These are phyloP conservation scores for Phyllosticta citrichinensis DNA, from an alignment of 2,329 filamentous ascomycete genomes.

Conservation along the genomic window DNA sequence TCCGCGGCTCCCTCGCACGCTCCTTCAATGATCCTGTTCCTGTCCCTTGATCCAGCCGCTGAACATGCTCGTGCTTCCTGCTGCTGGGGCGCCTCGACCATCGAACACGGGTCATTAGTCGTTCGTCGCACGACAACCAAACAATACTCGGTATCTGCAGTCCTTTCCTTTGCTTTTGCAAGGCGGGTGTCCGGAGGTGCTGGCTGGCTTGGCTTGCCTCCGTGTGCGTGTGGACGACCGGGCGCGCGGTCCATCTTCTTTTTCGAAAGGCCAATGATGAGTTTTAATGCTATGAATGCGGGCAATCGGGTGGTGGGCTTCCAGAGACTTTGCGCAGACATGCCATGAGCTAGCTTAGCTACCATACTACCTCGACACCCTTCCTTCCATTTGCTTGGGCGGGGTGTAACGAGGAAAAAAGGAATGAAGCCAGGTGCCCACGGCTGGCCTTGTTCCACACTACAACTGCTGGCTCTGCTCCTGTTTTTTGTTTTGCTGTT, in stretches of 20 bases:
- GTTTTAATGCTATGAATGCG: background rate
- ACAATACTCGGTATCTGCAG: slow-evolving; percentile 1
- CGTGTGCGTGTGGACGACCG: background rate
- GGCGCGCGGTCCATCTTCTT: background rate
- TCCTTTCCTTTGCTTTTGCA: background rate
- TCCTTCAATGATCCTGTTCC: background rate
- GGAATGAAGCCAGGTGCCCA: background rate
- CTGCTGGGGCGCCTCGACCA: slow-evolving; percentile 5
- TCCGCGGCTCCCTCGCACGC: background rate
- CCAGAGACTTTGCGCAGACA: background rate
- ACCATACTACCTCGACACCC: background rate
- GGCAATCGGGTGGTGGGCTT: background rate
- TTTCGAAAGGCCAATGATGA: background rate
- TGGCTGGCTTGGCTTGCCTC: background rate
- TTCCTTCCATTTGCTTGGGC: too few relatives aligned
- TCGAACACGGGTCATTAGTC: background rate
- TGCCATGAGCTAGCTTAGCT: background rate
- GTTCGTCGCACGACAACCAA: slow-evolving; percentile 1
- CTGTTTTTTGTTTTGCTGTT: background rate
- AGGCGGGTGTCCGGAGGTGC: background rate
- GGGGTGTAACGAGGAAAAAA: background rate
- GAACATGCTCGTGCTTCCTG: slow-evolving; percentile 3
- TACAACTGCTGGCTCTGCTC: too few relatives aligned
- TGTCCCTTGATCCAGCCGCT: slow-evolving; percentile 1
- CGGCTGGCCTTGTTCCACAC: background rate